These are phyloP conservation scores for Chalciporus sp. DNA, from an alignment of 1,284 basidiomycete genomes.

Conservation along the genomic window DNA sequence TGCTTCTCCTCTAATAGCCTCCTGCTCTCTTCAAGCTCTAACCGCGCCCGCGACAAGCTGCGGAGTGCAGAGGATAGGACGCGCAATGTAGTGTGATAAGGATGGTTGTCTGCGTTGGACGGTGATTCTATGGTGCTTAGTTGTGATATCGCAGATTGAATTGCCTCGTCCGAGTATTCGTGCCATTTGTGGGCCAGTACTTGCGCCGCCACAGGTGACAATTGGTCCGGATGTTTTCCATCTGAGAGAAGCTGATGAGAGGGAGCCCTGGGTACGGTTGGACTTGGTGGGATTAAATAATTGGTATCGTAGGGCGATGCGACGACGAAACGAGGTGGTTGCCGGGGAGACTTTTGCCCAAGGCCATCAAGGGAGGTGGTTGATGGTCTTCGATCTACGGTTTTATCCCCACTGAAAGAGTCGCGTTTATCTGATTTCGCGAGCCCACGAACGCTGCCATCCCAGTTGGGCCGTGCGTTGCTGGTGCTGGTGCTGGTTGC, in stretches of 20 bases:
- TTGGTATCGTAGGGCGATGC: constrained; percentile 46
- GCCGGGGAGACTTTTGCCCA: constrained; percentile 37
- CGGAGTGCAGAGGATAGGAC: constrained; percentile 67
- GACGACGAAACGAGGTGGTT: constrained; percentile 56
- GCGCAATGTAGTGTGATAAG: constrained; percentile 69
- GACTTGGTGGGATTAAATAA: constrained; percentile 27
- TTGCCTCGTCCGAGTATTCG: constrained; percentile 68
- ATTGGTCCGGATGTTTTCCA: constrained; percentile 30
- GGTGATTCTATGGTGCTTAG: constrained; percentile 46
- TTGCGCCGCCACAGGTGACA: constrained; percentile 39
- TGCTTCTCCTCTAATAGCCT: constrained; percentile 60
- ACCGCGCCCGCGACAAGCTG: constrained; percentile 53
- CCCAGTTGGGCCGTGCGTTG: constrained; percentile 47
- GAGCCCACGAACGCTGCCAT: constrained; percentile 62
- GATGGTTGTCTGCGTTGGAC: constrained; percentile 49
- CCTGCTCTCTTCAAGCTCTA: constrained; percentile 64
- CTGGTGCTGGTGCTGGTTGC: constrained; percentile 15
- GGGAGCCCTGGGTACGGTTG: constrained; percentile 4
- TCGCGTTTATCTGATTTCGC: constrained; percentile 42
- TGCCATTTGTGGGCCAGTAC: constrained; percentile 70
- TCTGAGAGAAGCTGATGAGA: constrained; percentile 27
- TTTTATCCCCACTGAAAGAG: constrained; percentile 26
- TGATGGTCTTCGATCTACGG: constrained; percentile 24
- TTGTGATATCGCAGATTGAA: constrained; percentile 59
- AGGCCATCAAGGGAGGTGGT: constrained; percentile 39